A percentile compares a stretch with the other conserved stretches of the same genome.
Evolutionary conservation across 2,329 filamentous ascomycete species (phyloP).

Genomic region (Fusarium poae): DNA sequence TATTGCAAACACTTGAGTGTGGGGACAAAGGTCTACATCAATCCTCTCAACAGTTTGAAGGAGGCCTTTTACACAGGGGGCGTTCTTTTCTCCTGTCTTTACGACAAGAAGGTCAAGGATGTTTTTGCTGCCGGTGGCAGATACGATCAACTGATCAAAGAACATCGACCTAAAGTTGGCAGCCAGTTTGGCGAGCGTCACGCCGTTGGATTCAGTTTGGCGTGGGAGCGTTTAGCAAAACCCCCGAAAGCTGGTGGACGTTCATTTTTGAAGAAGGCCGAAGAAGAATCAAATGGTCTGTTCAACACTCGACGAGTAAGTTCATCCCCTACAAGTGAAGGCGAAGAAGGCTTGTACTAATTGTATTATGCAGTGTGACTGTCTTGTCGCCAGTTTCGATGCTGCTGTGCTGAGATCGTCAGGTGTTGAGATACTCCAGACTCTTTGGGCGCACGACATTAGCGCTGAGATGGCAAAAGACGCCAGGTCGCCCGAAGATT

Average conservation of each 20-base stretch:
- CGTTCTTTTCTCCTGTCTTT: constrained; percentile 89
- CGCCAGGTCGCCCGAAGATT: constrained; percentile 81
- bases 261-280: constrained; percentile 76
- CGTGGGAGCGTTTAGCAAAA: constrained; percentile 84
- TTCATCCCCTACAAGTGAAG: constrained; percentile 18
- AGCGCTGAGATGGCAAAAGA: constrained; percentile 89
- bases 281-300: constrained; percentile 70
- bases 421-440: constrained; percentile 81
- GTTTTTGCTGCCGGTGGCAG: constrained; percentile 94
- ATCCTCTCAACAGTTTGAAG: constrained; percentile 87
- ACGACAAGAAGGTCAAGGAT: constrained; percentile 84
- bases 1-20: constrained; percentile 83
- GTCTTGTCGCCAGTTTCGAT: constrained; percentile 91
- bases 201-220: constrained; percentile 92
- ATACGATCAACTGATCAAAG: constrained; percentile 89
- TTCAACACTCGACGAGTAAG: constrained; percentile 75
- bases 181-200: constrained; percentile 75
- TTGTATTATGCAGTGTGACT: constrained; percentile 74
- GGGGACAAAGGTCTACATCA: constrained; percentile 83
- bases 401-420: constrained; percentile 78
- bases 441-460: constrained; percentile 85
- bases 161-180: constrained; percentile 79
- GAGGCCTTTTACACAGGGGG: constrained; percentile 91
- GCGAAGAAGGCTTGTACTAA: constrained; percentile 1
- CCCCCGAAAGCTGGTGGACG: constrained; percentile 69